Conservation (phyloP, 2,329 filamentous ascomycete species). For the Aspergillus hiratsukae region DNA sequence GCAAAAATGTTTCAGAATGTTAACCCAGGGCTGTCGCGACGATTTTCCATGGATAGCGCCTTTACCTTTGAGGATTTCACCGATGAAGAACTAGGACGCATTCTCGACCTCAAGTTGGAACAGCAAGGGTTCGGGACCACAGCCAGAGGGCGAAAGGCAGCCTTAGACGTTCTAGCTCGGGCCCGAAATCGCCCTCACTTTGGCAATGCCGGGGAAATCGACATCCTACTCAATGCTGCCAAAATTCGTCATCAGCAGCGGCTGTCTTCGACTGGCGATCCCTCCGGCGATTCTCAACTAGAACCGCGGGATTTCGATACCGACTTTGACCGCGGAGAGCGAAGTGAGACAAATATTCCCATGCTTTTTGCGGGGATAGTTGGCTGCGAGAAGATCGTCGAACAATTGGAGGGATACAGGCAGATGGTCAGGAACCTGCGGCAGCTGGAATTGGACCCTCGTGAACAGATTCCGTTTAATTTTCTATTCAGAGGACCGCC, state of each 20-base stretch:
- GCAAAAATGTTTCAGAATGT: slow-evolving; percentile 67
- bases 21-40: slow-evolving; percentile 64
- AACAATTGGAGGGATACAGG: slow-evolving; percentile 53
- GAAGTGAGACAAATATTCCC: slow-evolving; percentile 5
- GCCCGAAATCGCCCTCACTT: slow-evolving; percentile 62
- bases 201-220: slow-evolving; percentile 70
- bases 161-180: slow-evolving; percentile 56
- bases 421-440: slow-evolving; percentile 50
- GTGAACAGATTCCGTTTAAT: slow-evolving; percentile 59
- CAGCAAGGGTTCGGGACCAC: slow-evolving; percentile 52
- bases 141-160: slow-evolving; percentile 49
- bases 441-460: slow-evolving; percentile 50
- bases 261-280: slow-evolving; percentile 21
- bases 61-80: slow-evolving; percentile 68
- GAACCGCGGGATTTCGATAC: slow-evolving; percentile 29
- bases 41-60: slow-evolving; percentile 60
- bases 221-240: slow-evolving; percentile 59
- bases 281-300: slow-evolving; percentile 13
- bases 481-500: slow-evolving; percentile 66
- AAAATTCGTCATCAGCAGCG: slow-evolving; percentile 51
- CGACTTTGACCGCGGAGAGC: slow-evolving; percentile 6
- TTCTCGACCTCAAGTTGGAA: slow-evolving; percentile 61
- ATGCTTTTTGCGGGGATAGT: slow-evolving; percentile 56
- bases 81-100: slow-evolving; percentile 53
- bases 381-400: slow-evolving; percentile 54